phyloP scores from a whole-genome alignment of 306 rosid genomes.

The Cucurbita pepo region DNA sequence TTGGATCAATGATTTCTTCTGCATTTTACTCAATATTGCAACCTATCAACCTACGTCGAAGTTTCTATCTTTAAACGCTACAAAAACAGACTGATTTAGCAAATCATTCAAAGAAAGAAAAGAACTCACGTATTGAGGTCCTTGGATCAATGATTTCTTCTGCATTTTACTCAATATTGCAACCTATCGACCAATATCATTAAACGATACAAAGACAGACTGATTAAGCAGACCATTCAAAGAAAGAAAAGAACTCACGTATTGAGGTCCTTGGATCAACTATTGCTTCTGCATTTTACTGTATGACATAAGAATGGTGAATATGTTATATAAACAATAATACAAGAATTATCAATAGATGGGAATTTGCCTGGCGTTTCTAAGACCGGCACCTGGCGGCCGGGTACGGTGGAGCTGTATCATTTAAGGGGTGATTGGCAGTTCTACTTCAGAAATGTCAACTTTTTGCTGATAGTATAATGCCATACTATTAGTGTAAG shows the following conservation, averaged over 20 bases:
- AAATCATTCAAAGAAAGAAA: not conserved
- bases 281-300: not conserved
- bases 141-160: not conserved
- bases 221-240: not conserved
- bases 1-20: not conserved
- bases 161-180: not conserved
- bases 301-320: not conserved
- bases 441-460: not conserved
- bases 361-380: not conserved
- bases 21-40: not conserved
- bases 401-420: not conserved
- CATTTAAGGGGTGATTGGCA: not conserved
- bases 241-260: not conserved
- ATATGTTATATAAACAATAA: not conserved
- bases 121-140: not conserved
- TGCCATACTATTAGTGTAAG: not conserved
- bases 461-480: not conserved
- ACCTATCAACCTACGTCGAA: not conserved
- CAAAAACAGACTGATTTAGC: not conserved
- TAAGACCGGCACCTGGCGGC: not conserved
- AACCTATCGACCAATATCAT: not conserved
- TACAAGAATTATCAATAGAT: not conserved
- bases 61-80: not conserved
- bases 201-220: not conserved
- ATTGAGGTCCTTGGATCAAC: not conserved